These are phyloP conservation scores for Acrodontium crateriforme DNA, from an alignment of 2,329 filamentous ascomycete species.

Conservation along the genomic window DNA sequence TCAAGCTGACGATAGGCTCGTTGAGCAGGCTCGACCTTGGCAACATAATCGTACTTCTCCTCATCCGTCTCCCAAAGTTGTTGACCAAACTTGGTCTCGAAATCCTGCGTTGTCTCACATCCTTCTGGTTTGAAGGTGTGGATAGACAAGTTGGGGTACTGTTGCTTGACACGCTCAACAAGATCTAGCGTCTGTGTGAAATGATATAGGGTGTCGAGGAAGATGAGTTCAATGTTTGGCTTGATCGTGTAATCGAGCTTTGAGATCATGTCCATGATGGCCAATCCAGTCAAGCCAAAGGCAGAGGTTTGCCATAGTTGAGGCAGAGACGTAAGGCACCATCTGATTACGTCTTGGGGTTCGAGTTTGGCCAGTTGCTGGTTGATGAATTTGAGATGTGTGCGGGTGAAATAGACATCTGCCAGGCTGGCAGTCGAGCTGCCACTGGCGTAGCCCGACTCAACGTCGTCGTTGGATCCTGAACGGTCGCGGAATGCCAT, in stretches of 20 bases:
- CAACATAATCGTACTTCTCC: constrained; percentile 89
- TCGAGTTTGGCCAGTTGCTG: constrained; percentile 74
- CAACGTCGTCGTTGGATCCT: constrained; percentile 31
- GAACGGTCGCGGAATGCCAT: constrained; percentile 15
- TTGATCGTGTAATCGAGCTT: constrained; percentile 52
- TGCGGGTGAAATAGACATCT: constrained; percentile 70
- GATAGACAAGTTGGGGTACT: constrained; percentile 65
- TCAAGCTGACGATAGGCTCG: constrained; percentile 77
- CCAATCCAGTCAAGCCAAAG: constrained; percentile 37
- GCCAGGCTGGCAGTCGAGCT: constrained; percentile 52
- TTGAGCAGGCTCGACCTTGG: constrained; percentile 93
- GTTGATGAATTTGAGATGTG: constrained; percentile 85
- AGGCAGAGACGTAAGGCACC: constrained; percentile 83
- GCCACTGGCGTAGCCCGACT: constrained; percentile 76
- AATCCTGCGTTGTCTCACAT: constrained; percentile 57
- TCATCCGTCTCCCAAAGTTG: constrained; percentile 73
- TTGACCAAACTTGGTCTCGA: constrained; percentile 68
- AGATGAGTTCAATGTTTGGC: constrained; percentile 37
- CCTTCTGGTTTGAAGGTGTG: constrained; percentile 84
- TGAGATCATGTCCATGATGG: constrained; percentile 53
- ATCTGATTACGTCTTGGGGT: constrained; percentile 79
- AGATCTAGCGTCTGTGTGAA: constrained; percentile 38
- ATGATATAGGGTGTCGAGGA: constrained; percentile 41
- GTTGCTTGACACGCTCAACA: constrained; percentile 53
- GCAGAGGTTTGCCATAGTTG: constrained; percentile 47